A percentile compares a stretch with the other conserved stretches of the same genome.
phyloP scores from a whole-genome alignment of 1,284 basidiomycete species.

The Irpex sp. region DNA sequence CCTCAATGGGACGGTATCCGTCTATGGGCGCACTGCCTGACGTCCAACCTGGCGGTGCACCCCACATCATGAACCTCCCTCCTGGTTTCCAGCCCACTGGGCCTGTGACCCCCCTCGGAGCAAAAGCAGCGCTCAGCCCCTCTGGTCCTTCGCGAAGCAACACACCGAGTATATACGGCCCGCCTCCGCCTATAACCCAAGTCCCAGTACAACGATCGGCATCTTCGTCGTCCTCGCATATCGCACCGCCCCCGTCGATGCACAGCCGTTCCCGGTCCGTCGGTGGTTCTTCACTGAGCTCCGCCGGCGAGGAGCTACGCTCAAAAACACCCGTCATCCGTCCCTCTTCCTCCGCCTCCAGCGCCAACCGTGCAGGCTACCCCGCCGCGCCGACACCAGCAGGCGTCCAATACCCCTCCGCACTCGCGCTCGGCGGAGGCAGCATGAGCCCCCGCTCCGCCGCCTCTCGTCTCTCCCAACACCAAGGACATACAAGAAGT shows the following conservation, averaged over 20 bases:
- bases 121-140: neutral
- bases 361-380: slow-evolving; percentile 11
- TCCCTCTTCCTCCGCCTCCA: slow-evolving; percentile 8
- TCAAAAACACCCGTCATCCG: slow-evolving; percentile 7
- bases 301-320: neutral
- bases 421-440: slow-evolving; percentile 11
- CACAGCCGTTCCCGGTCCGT: slow-evolving; percentile 8
- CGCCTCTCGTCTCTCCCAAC: slow-evolving; percentile 15
- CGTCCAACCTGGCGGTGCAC: neutral
- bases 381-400: slow-evolving; percentile 11
- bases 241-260: neutral
- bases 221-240: slow-evolving; percentile 6
- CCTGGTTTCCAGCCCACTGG: slow-evolving; percentile 16
- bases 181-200: neutral
- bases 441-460: slow-evolving; percentile 17
- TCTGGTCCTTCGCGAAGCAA: neutral
- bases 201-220: slow-evolving; percentile 3
- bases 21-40: slow-evolving; percentile 8
- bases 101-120: neutral
- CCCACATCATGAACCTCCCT: slow-evolving; percentile 11
- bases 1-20: slow-evolving; percentile 9
- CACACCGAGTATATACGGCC: slow-evolving; percentile 3
- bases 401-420: slow-evolving; percentile 13
- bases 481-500: slow-evolving; percentile 15
- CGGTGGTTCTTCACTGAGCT: slow-evolving; percentile 1